Conservation (phyloP, 306 rosid genomes). For the Acacia acuminata region DNA sequence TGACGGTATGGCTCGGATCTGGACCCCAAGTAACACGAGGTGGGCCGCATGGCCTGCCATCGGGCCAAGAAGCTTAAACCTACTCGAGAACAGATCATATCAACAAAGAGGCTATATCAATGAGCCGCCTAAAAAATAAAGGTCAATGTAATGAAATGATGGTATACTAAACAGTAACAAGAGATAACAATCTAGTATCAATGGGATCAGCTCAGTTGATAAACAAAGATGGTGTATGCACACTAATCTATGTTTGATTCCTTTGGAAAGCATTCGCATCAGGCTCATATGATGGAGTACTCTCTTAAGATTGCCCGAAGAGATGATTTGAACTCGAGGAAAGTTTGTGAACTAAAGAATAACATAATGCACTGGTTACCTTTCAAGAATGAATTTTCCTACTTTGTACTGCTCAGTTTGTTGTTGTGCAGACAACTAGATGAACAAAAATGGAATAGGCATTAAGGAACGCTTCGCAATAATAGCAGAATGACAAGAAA, state of each 20-base stretch:
- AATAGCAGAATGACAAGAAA: not conserved
- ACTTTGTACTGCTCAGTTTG: slow-evolving; percentile 69
- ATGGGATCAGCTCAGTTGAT: not conserved
- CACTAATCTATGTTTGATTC: not conserved
- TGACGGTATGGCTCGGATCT: too few relatives aligned
- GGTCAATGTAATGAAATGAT: not conserved
- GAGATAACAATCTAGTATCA: too few relatives aligned
- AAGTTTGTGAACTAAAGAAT: not conserved
- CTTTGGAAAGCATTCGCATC: not conserved
- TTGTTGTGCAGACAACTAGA: slow-evolving; percentile 63
- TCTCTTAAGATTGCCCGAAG: not conserved
- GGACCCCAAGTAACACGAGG: not conserved
- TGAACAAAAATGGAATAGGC: not conserved
- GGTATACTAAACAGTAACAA: not conserved
- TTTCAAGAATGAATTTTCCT: slow-evolving; percentile 73
- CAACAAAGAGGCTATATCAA: not conserved
- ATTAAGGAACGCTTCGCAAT: not conserved
- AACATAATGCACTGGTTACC: slow-evolving; percentile 41
- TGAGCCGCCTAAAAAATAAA: too few relatives aligned
- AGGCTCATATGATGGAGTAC: not conserved
- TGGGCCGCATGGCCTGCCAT: slow-evolving; percentile 47
- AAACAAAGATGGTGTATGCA: not conserved
- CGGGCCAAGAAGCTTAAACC: slow-evolving; percentile 71
- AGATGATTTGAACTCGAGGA: not conserved
- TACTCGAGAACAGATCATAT: slow-evolving; percentile 30